Base-by-base conservation (phyloP, 805 yeast species). In the Suhomyces vadensis region DNA sequence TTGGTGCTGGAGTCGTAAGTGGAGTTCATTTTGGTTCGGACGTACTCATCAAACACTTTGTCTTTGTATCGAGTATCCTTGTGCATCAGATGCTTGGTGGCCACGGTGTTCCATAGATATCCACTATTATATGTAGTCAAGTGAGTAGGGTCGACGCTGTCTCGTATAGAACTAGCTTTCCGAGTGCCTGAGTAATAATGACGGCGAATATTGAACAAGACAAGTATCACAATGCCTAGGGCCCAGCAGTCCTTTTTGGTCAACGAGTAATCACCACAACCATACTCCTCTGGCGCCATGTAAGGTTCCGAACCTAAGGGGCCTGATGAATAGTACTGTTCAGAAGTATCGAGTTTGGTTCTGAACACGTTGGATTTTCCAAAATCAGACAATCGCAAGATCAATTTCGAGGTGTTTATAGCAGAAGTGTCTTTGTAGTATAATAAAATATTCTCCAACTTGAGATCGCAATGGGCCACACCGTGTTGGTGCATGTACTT, bases 311-410 rank as follows among this genome's bases (percentile, higher is more conserved):
- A 85, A 2, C 97, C 97, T 56, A 91, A 79, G 3, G 72, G 71
- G n/a, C 96, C 95, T 17, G 71, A 64, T 25, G 83, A 77, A 41
- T 78, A 71, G 5, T 52, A 44, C 38, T 65, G 72, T 38, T 67
- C 71, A 4, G 43, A 21, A 43, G 72, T 73, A 56, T 88, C 96
- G 95, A 96, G 91, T 3, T 90, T 88, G 43, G 96, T 89, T 50
- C 87, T 81, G 63, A 91, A 87, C 24, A 94, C 96, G 47, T 87
- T 91, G 38, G 95, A 84, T 39, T 92, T 88, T 21, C 97, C 97
- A 63, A 91, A 91, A 62, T 91, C 97, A 33, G 88, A 54, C 22
- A 68, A 42, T 46, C 65, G 64, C 17, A 68, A 47, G 13, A 49
- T 51, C n/a, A 61, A 43, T 29, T 49, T 47, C 11, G 33, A 29